Base-by-base conservation (phyloP, 345 rosid genomes). In the Lepidium aucheri region DNA sequence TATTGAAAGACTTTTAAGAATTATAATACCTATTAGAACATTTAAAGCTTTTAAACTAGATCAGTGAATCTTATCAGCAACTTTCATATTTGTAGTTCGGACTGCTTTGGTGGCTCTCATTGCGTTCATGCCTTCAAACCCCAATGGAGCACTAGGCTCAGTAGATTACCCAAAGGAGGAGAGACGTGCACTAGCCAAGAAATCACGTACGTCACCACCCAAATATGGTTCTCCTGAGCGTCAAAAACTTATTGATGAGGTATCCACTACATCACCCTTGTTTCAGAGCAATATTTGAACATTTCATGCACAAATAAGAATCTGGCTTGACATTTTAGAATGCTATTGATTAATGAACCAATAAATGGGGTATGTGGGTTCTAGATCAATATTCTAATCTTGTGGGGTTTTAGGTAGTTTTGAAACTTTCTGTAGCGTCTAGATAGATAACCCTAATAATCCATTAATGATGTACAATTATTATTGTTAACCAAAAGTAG, bases 111-210 rank as follows among this genome's bases (percentile, higher is more conserved):
- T 87, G 50, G 97, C 99, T 17, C 84, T 94, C 41, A 86, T 94
- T 72, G 96, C 99, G 1, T 94, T 94, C 78, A 94, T 93, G 98
- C 98, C 98, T 8, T 87, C 94, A 60, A 83, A 65, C 67, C 96
- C 98, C 63, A 86, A 82, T 63, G 97, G 97, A 71, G 98, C 98
- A 18, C 55, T 93, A 54, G 99, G 99, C 50, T 94, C 99, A 1
- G 74, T 94, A 40, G 99, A 94, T 77, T 88, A 82, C 63, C 86
- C 86, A 53, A 88, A 94, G 76, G 96, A 90, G 77, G 99, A 94
- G 75, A 81, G 93, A 65, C 89, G 60, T 34, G 69, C 66, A 17
- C 79, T 94, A 38, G 96, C 99, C 22, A 65, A 81, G 49, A 94
- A 86, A 77, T 94, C 99, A 72, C 97, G 97, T 9, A 61, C 59